Evolutionary conservation across 2,329 filamentous ascomycete genomes (phyloP), one percentile per base, ranked within the genome.

Genomic region (Penicillium sp.): DNA sequence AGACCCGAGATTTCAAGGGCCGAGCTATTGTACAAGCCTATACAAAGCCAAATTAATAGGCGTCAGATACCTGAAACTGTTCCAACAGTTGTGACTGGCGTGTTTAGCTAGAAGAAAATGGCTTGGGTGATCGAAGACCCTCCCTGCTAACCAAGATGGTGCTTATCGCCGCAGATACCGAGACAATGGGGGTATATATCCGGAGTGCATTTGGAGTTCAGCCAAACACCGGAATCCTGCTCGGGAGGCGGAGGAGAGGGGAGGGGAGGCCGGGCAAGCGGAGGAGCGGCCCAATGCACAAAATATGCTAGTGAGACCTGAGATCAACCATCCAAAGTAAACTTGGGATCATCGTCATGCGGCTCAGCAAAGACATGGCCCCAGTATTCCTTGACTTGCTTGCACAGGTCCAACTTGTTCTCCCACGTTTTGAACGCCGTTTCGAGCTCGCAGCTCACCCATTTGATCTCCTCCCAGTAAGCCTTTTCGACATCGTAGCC

Each of bases 401-500:
- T 51, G 51, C 72, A 74, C 6, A 72, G 60, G 3, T 66, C 69
- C 5, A 59, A 53, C 49, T 71, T 72, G n/a, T 65, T 59, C 34
- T 65, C 56, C 74, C 74, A 77, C 1, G 71, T 69, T 29, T 63
- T 65, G 55, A 77, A 75, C 15, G 64, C 59, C 1, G 57, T 60
- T 48, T 76, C 72, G 2, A 73, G 65, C 33, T 73, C 63, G 59
- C 76, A 78, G 49, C 72, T 74, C 13, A 75, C 72, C 62, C 64
- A 72, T 51, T 72, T 75, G 51, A 77, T 70, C 52, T 76, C 75
- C 47, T 73, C 71, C 75, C 75, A 78, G 43, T 76, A 74, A 6
- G 65, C 65, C 47, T 61, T 70, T 57, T 78, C 75, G 5, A 68
- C 67, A 55, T 78, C 75, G 54, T 71, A 72, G 27, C 75, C 76